A percentile compares a stretch with the other conserved stretches of the same genome.
phyloP scores from a whole-genome alignment of 2,329 filamentous ascomycete genomes.

The Nigrospora oryzae region DNA sequence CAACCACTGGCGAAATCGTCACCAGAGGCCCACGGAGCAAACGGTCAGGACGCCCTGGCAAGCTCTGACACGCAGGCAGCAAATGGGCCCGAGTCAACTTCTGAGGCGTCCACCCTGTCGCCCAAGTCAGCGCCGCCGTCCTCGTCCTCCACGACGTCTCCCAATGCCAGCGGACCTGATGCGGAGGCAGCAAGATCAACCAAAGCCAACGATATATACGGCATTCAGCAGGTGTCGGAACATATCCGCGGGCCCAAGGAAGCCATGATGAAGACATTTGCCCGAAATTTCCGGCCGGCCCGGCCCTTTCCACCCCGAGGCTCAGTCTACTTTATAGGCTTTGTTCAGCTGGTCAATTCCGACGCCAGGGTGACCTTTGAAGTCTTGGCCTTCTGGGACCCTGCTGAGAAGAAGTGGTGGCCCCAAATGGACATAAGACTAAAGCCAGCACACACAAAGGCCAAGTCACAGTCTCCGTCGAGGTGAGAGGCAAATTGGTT shows the following conservation, averaged over 20 bases:
- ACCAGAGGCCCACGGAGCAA: slow-evolving; percentile 1
- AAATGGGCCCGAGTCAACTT: not conserved
- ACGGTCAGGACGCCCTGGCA: slow-evolving; percentile 9
- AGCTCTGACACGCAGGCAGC: slow-evolving; percentile 2
- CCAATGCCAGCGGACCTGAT: slow-evolving; percentile 5
- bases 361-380: too few relatives aligned
- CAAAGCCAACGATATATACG: slow-evolving; percentile 20
- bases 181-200: slow-evolving; percentile 7
- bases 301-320: too few relatives aligned
- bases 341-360: too few relatives aligned
- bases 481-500: too few relatives aligned
- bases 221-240: slow-evolving; percentile 14
- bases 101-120: not conserved
- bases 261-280: slow-evolving; percentile 25
- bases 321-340: too few relatives aligned
- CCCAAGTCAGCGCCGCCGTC: not conserved
- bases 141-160: slow-evolving; percentile 10
- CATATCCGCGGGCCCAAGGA: slow-evolving; percentile 21
- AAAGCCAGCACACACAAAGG: too few relatives aligned
- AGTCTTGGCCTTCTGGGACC: too few relatives aligned
- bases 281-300: too few relatives aligned
- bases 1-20: slow-evolving; percentile 13
- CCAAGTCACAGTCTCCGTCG: too few relatives aligned
- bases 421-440: too few relatives aligned
- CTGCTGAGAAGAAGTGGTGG: too few relatives aligned